Percentiles rank a stretch among this genome's conserved stretches.
Evolutionary conservation across 129 eudicot genomes (phyloP).

Genomic region (Calendula officinalis): DNA sequence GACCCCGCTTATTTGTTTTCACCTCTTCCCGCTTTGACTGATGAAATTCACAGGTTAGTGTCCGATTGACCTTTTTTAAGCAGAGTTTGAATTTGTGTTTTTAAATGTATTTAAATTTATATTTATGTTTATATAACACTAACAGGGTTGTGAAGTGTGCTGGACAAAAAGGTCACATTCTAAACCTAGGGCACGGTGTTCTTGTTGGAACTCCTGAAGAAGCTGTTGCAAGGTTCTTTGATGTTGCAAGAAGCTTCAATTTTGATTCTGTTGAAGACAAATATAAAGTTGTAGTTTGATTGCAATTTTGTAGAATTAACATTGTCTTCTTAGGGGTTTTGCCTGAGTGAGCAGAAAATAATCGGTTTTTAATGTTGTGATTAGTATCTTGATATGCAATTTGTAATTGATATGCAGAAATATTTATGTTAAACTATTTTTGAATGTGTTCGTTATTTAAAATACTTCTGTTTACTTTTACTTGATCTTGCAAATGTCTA

Average conservation of each 20-base stretch:
- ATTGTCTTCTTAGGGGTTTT: constrained; percentile 15
- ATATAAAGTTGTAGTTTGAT: constrained; percentile 48
- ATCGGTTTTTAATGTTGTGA: constrained; percentile 9
- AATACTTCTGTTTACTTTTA: no score
- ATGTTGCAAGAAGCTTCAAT: constrained; percentile 77
- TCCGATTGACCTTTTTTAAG: neutral
- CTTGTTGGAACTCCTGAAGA: constrained; percentile 99
- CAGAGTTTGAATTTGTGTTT: neutral
- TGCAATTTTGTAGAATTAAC: constrained; percentile 9
- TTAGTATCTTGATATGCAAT: constrained; percentile 16
- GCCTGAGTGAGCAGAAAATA: constrained; percentile 7
- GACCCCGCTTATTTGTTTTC: constrained; percentile 88
- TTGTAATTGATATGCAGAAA: constrained; percentile 9
- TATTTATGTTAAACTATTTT: no score
- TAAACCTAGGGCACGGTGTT: constrained; percentile 96
- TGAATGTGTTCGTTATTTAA: neutral
- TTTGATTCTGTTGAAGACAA: constrained; percentile 47
- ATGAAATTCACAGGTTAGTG: constrained; percentile 77
- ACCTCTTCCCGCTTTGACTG: constrained; percentile 75
- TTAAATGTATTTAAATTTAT: neutral
- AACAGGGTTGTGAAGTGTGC: constrained; percentile 94
- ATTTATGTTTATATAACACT: neutral
- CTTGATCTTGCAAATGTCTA: no score
- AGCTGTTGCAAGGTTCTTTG: constrained; percentile 95
- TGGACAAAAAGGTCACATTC: constrained; percentile 78